These are phyloP conservation scores for Saccharomycopsis hybrid DNA, from an alignment of 1,139 yeast species.

Conservation along the genomic window DNA sequence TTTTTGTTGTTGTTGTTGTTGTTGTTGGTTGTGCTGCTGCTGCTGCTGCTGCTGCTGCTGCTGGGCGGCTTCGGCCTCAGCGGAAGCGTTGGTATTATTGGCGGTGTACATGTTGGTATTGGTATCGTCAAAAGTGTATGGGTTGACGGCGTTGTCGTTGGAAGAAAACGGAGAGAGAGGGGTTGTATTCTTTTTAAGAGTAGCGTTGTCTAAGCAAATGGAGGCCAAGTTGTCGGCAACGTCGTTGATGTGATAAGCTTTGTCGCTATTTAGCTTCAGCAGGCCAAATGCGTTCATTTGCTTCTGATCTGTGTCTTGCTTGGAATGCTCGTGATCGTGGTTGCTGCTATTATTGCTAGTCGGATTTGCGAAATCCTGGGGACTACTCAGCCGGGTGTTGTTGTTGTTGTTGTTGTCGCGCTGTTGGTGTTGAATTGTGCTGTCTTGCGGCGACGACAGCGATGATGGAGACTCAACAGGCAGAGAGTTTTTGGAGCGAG, in stretches of 20 bases:
- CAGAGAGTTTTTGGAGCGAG: too few species aligned
- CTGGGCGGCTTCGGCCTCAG: not conserved
- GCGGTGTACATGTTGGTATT: too few species aligned
- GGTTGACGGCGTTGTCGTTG: not conserved
- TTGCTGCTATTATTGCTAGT: too few species aligned
- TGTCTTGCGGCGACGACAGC: too few species aligned
- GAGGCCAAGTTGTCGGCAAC: conserved; percentile 10
- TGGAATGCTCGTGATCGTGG: too few species aligned
- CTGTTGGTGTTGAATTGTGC: too few species aligned
- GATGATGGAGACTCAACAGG: too few species aligned
- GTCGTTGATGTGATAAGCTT: not conserved
- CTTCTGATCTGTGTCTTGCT: too few species aligned
- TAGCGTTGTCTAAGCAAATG: conserved; percentile 1
- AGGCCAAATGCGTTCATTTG: too few species aligned
- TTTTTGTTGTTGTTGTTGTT: not conserved
- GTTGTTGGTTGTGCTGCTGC: not conserved
- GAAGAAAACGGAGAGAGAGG: not conserved
- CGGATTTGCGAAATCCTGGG: too few species aligned
- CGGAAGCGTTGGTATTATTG: not conserved
- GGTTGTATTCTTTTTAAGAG: not conserved
- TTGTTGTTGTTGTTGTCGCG: too few species aligned
- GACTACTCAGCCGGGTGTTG: too few species aligned
- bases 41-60: not conserved
- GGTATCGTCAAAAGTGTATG: not conserved
- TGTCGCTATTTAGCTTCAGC: not conserved